Evolutionary conservation across 2,329 filamentous ascomycete species (phyloP).

Genomic region (Penicillium aurantiogriseum): DNA sequence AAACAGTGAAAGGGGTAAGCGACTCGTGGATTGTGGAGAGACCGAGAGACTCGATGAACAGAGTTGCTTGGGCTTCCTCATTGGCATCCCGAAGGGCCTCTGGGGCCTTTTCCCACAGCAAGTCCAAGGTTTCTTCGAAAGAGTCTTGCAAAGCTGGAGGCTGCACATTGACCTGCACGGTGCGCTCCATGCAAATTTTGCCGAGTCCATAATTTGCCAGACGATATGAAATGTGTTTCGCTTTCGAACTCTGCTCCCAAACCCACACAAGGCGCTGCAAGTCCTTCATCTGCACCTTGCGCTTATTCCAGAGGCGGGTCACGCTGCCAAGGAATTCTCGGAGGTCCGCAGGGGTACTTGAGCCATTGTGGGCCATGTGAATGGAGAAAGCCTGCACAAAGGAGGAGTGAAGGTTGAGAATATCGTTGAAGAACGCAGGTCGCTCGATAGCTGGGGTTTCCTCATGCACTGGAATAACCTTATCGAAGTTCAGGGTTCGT

Average conservation of each 20-base stretch:
- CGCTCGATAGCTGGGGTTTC: constrained; percentile 28
- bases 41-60: constrained; percentile 36
- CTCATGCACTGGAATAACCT: constrained; percentile 7
- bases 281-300: constrained; percentile 64
- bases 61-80: constrained; percentile 32
- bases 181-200: constrained; percentile 39
- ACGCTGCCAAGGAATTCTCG: constrained; percentile 61
- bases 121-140: constrained; percentile 49
- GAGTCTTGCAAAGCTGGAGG: constrained; percentile 44
- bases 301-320: constrained; percentile 70
- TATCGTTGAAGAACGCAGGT: constrained; percentile 44
- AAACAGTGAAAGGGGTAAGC: constrained; percentile 34
- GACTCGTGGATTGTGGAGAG: constrained; percentile 39
- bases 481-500: constrained; percentile 21
- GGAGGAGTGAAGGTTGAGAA: constrained; percentile 63
- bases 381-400: constrained; percentile 68
- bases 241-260: constrained; percentile 43
- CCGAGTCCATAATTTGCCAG: constrained; percentile 44
- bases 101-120: constrained; percentile 32
- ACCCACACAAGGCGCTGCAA: constrained; percentile 66
- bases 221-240: constrained; percentile 31
- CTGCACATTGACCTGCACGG: constrained; percentile 37
- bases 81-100: constrained; percentile 37
- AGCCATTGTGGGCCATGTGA: constrained; percentile 68
- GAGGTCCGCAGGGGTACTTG: constrained; percentile 62